Evolutionary conservation across 805 yeast species (phyloP).

Genomic region (Zygosaccharomyces rouxii): DNA sequence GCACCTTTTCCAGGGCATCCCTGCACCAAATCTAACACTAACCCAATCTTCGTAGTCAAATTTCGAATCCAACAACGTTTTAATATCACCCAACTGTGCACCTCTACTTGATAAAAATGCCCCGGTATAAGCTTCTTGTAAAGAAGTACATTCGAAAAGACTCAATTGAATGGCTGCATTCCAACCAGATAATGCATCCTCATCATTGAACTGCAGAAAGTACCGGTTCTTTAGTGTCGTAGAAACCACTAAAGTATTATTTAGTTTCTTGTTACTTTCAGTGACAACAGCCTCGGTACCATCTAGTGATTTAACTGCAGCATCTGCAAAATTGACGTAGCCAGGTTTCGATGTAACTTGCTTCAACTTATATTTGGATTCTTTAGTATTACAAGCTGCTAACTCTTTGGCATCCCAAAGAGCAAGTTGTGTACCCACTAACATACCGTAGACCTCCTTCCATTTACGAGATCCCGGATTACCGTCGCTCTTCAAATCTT

Average conservation of each 20-base stretch:
- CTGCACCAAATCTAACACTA: slow-evolving; percentile 89
- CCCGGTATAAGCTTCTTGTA: slow-evolving; percentile 96
- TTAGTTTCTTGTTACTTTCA: slow-evolving; percentile 44
- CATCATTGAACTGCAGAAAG: slow-evolving; percentile 69
- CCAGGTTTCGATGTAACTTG: slow-evolving; percentile 70
- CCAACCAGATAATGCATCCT: slow-evolving; percentile 68
- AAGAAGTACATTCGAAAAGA: slow-evolving; percentile 69
- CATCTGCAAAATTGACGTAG: slow-evolving; percentile 87
- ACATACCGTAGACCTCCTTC: slow-evolving; percentile 89
- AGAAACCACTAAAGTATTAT: slow-evolving; percentile 79
- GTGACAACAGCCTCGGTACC: slow-evolving; percentile 59
- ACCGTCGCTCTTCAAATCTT: slow-evolving; percentile 80
- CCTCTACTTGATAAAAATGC: slow-evolving; percentile 92
- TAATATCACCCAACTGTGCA: slow-evolving; percentile 76
- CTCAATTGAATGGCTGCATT: slow-evolving; percentile 76
- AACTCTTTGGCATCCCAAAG: slow-evolving; percentile 80
- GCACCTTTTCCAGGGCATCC: slow-evolving; percentile 97
- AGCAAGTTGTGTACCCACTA: slow-evolving; percentile 87
- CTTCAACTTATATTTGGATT: slow-evolving; percentile 40
- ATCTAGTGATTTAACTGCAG: slow-evolving; percentile 71
- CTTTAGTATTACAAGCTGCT: slow-evolving; percentile 44
- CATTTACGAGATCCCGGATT: slow-evolving; percentile 78
- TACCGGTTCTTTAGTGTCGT: slow-evolving; percentile 89
- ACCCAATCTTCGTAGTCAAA: slow-evolving; percentile 92
- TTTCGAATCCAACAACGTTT: slow-evolving; percentile 77